Evolutionary conservation across 805 yeast genomes (phyloP), one percentile per base, ranked within the genome.

Genomic region (Blastobotrys mokoenaii): DNA sequence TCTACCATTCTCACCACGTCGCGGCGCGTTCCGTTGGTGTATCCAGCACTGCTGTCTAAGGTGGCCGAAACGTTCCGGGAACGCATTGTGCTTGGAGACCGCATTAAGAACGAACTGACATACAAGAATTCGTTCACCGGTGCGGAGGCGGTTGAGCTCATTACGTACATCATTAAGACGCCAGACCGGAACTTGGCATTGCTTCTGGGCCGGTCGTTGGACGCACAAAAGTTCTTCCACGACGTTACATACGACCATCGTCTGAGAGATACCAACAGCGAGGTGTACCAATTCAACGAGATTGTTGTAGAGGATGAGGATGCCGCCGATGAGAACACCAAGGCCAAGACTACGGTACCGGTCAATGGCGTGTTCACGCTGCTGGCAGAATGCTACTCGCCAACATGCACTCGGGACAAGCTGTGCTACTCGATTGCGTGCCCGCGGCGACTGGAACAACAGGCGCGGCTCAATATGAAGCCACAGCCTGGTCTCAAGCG

Each of bases 161-260:
- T 93, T 48, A 82, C 95, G 46, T 72, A 82, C 46, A 84, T 93
- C 44, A 81, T 90, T 42, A 72, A 94, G 53, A 90, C 96, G 1
- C 83, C 87, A 7, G 98, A 93, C 62, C 72, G 98, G 48, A 89
- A 88, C 55, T 67, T 93, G 56, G 97, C 97, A 0, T 67, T 93
- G 40, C 68, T 93, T 30, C 67, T 93, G 41, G 98, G 97, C 25
- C 73, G 98, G 51, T 81, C 97, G 0, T 68, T 93, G 45, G 97
- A 93, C 65, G 95, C 96, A 1, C 97, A 93, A 57, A 85, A 85
- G 61, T 77, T 87, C 46, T 88, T 93, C 64, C 96, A 87, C 59
- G 98, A 93, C 66, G 97, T 89, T 20, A 84, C 96, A 0, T 90
- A 90, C 64, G 95, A 88, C 56, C 97, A 89, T 61, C 72, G 97